Conservation (phyloP, 306 rosid genomes). For the Pueraria montana region DNA sequence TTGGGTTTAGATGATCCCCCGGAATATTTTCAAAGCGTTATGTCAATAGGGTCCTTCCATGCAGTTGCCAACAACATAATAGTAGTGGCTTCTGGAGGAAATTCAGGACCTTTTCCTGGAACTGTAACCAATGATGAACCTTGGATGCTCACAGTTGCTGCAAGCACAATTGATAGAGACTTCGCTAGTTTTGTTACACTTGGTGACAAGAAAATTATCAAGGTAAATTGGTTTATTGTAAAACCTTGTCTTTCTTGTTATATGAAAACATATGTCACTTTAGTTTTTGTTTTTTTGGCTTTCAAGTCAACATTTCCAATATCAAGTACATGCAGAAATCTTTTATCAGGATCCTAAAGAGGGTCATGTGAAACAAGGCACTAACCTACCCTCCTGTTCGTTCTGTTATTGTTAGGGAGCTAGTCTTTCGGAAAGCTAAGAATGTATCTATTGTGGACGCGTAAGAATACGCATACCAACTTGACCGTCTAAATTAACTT, state of each 20-base stretch:
- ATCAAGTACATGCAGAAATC: no score
- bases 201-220: constrained; percentile 55
- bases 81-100: constrained; percentile 71
- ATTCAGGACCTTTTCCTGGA: constrained; percentile 54
- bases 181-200: constrained; percentile 58
- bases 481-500: background rate
- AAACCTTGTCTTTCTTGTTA: background rate
- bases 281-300: background rate
- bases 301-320: no score
- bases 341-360: no score
- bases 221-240: constrained; percentile 38
- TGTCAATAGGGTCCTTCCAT: constrained; percentile 72
- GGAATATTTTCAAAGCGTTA: constrained; percentile 36
- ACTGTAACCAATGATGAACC: constrained; percentile 54
- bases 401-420: constrained; percentile 56
- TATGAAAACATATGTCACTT: background rate
- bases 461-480: constrained; percentile 54
- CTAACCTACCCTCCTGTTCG: background rate
- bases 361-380: background rate
- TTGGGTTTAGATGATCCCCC: constrained; percentile 14
- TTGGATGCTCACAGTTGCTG: constrained; percentile 75
- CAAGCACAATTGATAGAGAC: constrained; percentile 69
- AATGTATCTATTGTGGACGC: background rate
- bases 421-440: constrained; percentile 59
- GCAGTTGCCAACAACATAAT: constrained; percentile 57